phyloP scores from a whole-genome alignment of 176 grass and related monocot species.

The Carex scoparia region DNA sequence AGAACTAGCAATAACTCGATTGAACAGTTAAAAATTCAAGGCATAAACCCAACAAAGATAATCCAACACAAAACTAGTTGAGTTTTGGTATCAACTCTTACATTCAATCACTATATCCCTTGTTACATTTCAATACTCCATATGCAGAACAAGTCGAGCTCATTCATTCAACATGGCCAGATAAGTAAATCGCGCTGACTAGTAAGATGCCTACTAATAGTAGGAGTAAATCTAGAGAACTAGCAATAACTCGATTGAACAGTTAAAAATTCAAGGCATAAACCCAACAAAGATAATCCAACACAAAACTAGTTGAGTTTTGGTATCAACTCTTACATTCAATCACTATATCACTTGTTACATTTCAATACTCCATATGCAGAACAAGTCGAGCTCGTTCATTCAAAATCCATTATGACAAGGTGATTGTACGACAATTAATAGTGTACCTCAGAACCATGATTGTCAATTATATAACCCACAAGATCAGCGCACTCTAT shows the following conservation, averaged over 20 bases:
- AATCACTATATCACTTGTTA: background rate
- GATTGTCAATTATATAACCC: slow-evolving; percentile 84
- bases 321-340: background rate
- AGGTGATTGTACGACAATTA: background rate
- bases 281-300: background rate
- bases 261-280: background rate
- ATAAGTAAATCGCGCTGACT: too few species aligned
- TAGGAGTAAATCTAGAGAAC: too few species aligned
- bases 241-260: background rate
- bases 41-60: background rate
- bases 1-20: background rate
- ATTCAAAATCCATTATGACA: background rate
- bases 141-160: background rate
- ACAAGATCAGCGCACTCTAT: slow-evolving; percentile 96
- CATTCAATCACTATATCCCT: background rate
- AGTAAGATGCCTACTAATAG: too few species aligned
- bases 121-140: background rate
- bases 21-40: background rate
- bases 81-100: background rate
- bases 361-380: background rate
- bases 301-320: background rate
- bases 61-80: background rate
- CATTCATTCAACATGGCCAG: background rate
- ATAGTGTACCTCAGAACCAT: slow-evolving; percentile 65
- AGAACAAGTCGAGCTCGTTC: background rate